Percentiles rank a stretch among this genome's conserved stretches.
These are phyloP conservation scores for Phlebopus sp. DNA, from an alignment of 1,284 basidiomycete genomes.

Conservation along the genomic window DNA sequence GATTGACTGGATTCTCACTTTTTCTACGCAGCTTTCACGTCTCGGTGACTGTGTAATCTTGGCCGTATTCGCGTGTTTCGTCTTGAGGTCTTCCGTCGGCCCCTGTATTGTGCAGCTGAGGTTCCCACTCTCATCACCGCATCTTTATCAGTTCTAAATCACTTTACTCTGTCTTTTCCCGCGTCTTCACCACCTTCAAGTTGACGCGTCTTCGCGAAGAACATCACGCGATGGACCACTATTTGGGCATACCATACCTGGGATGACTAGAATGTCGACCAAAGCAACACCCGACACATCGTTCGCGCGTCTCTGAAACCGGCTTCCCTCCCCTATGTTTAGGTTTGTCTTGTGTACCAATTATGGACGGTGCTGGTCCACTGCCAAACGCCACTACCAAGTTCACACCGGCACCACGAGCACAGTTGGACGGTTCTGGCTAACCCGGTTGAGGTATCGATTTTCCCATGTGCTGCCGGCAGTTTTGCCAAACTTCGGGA, in stretches of 20 bases:
- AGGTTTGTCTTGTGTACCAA: not conserved
- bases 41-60: too few species aligned
- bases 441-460: not conserved
- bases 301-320: not conserved
- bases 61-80: not conserved
- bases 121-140: conserved; percentile 1
- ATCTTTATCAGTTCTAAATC: not conserved
- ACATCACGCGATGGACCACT: not conserved
- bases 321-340: not conserved
- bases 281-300: too few species aligned
- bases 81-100: not conserved
- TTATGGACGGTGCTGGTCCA: conserved; percentile 2
- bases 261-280: too few species aligned
- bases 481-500: not conserved
- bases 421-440: not conserved
- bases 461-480: not conserved
- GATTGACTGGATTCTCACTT: too few species aligned
- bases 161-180: too few species aligned
- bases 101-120: not conserved
- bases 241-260: too few species aligned
- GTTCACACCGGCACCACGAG: not conserved
- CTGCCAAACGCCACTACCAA: not conserved
- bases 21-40: too few species aligned
- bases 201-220: not conserved
- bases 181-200: too few species aligned